These are phyloP conservation scores for Neckera pumila DNA, from an alignment of 225 moss, liverwort and hornwort species.

Conservation along the genomic window DNA sequence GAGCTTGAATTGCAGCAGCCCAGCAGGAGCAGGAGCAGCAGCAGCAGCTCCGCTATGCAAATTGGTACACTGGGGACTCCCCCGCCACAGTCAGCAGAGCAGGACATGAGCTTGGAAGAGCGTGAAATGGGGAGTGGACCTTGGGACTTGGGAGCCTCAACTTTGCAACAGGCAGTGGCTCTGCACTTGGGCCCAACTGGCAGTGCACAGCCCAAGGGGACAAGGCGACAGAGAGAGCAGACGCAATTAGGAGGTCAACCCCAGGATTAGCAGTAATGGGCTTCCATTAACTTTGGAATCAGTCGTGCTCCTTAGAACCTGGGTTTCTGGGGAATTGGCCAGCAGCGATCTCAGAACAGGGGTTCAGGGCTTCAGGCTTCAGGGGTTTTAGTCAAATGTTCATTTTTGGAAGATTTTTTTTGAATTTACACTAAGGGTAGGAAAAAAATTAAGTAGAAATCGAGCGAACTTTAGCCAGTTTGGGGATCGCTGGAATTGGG, in stretches of 20 bases:
- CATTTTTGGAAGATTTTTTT: too few relatives aligned
- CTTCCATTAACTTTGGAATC: background rate
- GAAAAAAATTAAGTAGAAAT: too few relatives aligned
- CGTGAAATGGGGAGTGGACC: slow-evolving; percentile 9
- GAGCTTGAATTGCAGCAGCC: background rate
- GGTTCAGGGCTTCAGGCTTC: too few relatives aligned
- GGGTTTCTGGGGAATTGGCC: background rate
- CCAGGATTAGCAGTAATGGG: background rate
- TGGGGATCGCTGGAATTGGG: too few relatives aligned
- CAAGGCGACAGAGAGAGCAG: background rate
- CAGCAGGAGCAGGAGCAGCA: background rate
- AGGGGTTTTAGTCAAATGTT: too few relatives aligned
- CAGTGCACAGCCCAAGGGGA: background rate
- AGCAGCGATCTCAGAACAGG: too few relatives aligned
- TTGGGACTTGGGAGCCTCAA: background rate
- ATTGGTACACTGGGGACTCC: background rate
- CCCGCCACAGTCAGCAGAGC: background rate
- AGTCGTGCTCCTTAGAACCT: background rate
- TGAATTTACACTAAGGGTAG: too few relatives aligned
- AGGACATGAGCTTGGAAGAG: background rate
- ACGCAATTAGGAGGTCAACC: slow-evolving; percentile 3
- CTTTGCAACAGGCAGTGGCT: background rate
- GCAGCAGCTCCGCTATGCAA: background rate
- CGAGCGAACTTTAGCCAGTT: too few relatives aligned
- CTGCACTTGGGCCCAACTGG: background rate